Evolutionary conservation across 495 filamentous ascomycete species (phyloP).

Genomic region (Trichocladium antarcticum): DNA sequence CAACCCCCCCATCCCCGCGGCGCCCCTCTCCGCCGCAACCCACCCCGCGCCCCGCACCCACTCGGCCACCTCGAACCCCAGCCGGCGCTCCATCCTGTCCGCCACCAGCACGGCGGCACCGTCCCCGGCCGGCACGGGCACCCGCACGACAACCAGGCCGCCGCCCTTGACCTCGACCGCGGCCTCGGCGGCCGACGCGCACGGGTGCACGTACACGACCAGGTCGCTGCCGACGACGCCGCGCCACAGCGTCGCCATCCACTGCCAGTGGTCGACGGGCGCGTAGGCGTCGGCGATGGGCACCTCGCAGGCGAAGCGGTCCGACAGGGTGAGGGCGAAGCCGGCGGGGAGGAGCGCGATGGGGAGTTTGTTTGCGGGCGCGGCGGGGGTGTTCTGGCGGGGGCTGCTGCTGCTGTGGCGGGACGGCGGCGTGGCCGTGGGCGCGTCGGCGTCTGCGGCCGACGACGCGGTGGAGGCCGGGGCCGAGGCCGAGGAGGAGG

Average conservation of each 20-base stretch:
- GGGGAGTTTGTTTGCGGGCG: conserved; percentile 30
- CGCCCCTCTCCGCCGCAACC: conserved; percentile 7
- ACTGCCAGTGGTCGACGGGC: conserved; percentile 91
- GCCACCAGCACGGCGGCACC: conserved; percentile 46
- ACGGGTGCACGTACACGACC: conserved; percentile 54
- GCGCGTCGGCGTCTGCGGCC: neutral
- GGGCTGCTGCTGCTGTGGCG: neutral
- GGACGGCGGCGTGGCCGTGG: neutral
- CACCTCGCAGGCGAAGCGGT: conserved; percentile 58
- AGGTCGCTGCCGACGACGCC: conserved; percentile 78
- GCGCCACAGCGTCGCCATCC: conserved; percentile 92
- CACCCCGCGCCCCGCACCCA: conserved; percentile 48
- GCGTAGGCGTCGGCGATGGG: conserved; percentile 68
- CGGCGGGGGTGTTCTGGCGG: neutral
- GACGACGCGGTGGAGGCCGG: neutral
- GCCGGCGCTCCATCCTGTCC: conserved; percentile 54
- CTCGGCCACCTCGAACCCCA: conserved; percentile 77
- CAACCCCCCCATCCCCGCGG: conserved; percentile 3
- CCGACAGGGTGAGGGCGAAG: conserved; percentile 65
- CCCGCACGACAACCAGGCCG: conserved; percentile 30
- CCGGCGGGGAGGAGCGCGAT: conserved; percentile 59
- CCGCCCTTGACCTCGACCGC: conserved; percentile 6
- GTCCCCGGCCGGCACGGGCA: conserved; percentile 4
- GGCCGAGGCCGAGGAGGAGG: neutral
- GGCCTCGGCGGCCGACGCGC: neutral